Evolutionary conservation across 176 grass and related monocot genomes (phyloP), one percentile per base, ranked within the genome.

Genomic region (Rhynchospora breviuscula): DNA sequence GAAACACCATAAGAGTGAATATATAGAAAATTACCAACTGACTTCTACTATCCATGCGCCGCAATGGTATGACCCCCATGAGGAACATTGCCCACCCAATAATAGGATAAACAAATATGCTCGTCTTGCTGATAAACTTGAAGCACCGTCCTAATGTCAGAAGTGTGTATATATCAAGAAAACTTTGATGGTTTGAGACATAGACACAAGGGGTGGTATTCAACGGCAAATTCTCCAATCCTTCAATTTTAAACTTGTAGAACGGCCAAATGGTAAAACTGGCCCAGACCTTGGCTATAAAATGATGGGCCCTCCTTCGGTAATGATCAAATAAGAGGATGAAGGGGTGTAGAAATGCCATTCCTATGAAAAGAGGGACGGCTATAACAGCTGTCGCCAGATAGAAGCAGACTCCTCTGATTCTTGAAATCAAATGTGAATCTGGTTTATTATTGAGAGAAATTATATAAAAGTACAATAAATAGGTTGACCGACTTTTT

Each of bases 61-160:
- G 72, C 64, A 98, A 81, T 46, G 95, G 90, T 88, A 98, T 93
- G 84, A 98, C 90, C 63, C 95, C 95, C 75, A 94, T 76, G 79
- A 98, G 90, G 87, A 91, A 93, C 95, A 98, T 98, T 3, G 95
- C 95, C 95, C 95, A 98, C 8, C 95, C 95, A 83, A 98, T 93
- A 81, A 98, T 89, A 33, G 95, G 95, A 83, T 94, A 87, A 67
- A 98, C 53, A 80, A 98, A 98, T 79, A 94, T 98, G 85, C 95
- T 93, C 15, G 88, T 94, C 89, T 98, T 98, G 95, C 95, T 98
- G 84, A 98, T 98, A 87, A 98, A 87, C 79, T 98, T 98, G 89
- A 91, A 98, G 87, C 95, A 93, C 79, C 87, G 89, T 22, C 92
- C 90, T 72, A 94, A 82, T 44, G 92, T 91, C 23, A 95, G 82